These are phyloP conservation scores for Fusarium equiseti DNA, from an alignment of 2,329 filamentous ascomycete species.

Conservation along the genomic window DNA sequence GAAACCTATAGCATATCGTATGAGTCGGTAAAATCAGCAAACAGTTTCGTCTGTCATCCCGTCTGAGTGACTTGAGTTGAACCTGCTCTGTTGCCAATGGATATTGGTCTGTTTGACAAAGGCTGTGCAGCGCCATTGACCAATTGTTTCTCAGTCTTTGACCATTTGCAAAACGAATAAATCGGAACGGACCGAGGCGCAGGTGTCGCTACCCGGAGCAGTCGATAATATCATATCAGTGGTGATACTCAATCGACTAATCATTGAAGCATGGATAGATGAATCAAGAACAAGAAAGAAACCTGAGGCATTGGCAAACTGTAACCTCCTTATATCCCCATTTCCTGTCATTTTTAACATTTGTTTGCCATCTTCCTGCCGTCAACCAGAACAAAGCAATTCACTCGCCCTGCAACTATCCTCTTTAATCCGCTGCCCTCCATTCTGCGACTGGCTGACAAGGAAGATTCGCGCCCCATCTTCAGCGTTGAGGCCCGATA, in stretches of 20 bases:
- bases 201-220: conserved; percentile 21
- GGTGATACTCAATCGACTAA: neutral
- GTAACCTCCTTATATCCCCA: conserved; percentile 35
- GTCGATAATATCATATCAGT: neutral
- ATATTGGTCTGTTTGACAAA: conserved; percentile 6
- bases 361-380: conserved; percentile 22
- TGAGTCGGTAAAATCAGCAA: conserved; percentile 12
- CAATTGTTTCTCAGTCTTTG: conserved; percentile 23
- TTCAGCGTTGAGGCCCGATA: conserved; percentile 41
- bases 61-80: neutral
- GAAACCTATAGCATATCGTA: conserved; percentile 4
- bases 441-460: conserved; percentile 37
- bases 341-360: conserved; percentile 32
- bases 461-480: conserved; percentile 34
- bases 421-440: conserved; percentile 36
- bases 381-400: conserved; percentile 29
- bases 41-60: conserved; percentile 1
- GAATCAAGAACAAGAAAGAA: neutral
- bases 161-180: conserved; percentile 26
- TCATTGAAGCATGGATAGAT: conserved; percentile 2
- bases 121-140: conserved; percentile 34
- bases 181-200: conserved; percentile 44
- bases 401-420: conserved; percentile 33
- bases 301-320: conserved; percentile 39
- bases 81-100: neutral